Evolutionary conservation across 208 protist genomes (phyloP), one percentile per base, ranked within the genome.

Genomic region (Acanthamoeba triangularis): DNA sequence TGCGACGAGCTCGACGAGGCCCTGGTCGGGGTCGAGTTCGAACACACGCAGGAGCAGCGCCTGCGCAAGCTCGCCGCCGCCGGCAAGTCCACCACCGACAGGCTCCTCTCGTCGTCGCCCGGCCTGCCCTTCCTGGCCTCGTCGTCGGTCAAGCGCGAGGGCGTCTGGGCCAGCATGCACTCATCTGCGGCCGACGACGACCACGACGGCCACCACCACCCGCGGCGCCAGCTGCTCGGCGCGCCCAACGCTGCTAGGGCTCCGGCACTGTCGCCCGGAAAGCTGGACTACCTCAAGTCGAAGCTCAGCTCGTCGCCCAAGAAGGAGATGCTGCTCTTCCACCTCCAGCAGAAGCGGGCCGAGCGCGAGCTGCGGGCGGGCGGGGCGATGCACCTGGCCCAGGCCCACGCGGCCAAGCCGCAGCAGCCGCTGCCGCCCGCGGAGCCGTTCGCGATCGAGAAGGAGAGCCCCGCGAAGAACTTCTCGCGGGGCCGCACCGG

Each of bases 261-360:
- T 16, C 28, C 28, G 37, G 76, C n/a, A n/a, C 23, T 63, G 49
- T 30, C 25, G 14, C 33, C 80, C 23, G 33, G 33, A 20, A 88
- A 63, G 80, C 47, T 59, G 49, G 80, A 88, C 16, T 41, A 56
- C 20, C 13, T 88, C 80, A 88, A 59, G 52, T 37, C 30, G 49
- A 54, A 63, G 80, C 80, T 88, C n/a, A 88, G 80, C 49, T 10
- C 80, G 44, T 88, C 80, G 44, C 80, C 80, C 49, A 88, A 88
- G 52, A n/a, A 41, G 80, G 80, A 88, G 80, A 88, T 88, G 49
- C 44, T 88, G 10, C 44, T 88, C 28, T 88, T 88, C 80, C 80
- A 88, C 80, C 80, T 88, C 49, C 80, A 88, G 28, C 80, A 88
- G 52, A 88, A 88, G 80, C 80, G 80, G 8, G 25, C 49, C 11